phyloP scores from a whole-genome alignment of 495 filamentous ascomycete genomes.

The Beverwykella pulmonaria region DNA sequence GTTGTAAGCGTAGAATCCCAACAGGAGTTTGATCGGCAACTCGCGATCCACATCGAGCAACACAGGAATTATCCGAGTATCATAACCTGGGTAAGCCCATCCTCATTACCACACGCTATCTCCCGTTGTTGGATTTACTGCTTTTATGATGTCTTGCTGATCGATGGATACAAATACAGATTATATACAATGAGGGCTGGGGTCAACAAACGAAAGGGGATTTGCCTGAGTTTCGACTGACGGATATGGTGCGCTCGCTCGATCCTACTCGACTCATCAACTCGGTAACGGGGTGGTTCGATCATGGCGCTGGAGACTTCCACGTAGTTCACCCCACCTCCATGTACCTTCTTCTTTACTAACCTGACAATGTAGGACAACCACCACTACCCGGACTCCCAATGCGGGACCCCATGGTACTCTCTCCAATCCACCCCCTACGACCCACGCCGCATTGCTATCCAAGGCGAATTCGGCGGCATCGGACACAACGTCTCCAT shows the following conservation, averaged over 20 bases:
- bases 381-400: conserved; percentile 71
- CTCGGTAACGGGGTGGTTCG: conserved; percentile 63
- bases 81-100: conserved; percentile 50
- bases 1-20: conserved; percentile 52
- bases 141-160: too few relatives aligned
- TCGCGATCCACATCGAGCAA: conserved; percentile 63
- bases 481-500: conserved; percentile 63
- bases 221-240: conserved; percentile 60
- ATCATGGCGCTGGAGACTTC: conserved; percentile 64
- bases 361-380: conserved; percentile 56
- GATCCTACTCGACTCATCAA: conserved; percentile 66
- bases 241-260: conserved; percentile 54
- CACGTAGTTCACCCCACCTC: too few relatives aligned
- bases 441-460: conserved; percentile 61
- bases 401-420: conserved; percentile 68
- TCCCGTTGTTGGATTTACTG: too few relatives aligned
- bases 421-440: conserved; percentile 59
- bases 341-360: not conserved
- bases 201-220: conserved; percentile 55
- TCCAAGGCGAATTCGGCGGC: conserved; percentile 72
- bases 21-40: conserved; percentile 62
- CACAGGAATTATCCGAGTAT: conserved; percentile 66
- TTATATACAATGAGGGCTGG: conserved; percentile 76
- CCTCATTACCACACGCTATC: not conserved
- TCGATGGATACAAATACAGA: conserved; percentile 39